Evolutionary conservation across 2,329 filamentous ascomycete genomes (phyloP), one percentile per base, ranked within the genome.

Genomic region (Pseudogymnoascus sp.): DNA sequence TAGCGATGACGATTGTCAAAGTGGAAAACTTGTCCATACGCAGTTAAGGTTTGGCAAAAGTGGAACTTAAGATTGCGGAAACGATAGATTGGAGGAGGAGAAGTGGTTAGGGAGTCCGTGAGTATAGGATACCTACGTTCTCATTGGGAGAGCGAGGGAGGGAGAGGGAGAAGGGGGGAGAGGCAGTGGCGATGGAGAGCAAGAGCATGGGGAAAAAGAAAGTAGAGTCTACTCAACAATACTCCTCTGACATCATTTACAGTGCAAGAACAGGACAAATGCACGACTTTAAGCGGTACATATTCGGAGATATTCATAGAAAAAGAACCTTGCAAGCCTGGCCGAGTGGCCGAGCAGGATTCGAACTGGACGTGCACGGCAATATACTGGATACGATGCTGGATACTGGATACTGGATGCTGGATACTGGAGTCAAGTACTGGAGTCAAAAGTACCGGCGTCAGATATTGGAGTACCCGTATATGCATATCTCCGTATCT

Each of bases 271-370:
- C 18, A 14, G n/a, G 8, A 37, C 39, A 40, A 8, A 8, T 40
- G 7, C n/a, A 18, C 10, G 40, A 21, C 8, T 7, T 5, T 26
- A 21, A 23, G 2, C 42, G 45, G 45, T 51, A 51, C 21, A 51
- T 51, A 14, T 51, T 51, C 45, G 45, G 45, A 51, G 45, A 51
- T 51, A 51, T 29, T 51, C 45, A 51, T 26, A 51, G 45, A 47
- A 51, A 51, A 51, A 12, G 12, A 47, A 47, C 42, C 42, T 47
- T 47, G 42, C 42, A 47, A 47, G 40, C 21, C 16, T 45, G 40
- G 16, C 40, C 40, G 40, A 45, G 10, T 45, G 40, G 40, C 16
- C 40, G 16, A 23, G 42, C 42, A 47, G 42, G 42, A 47, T 47
- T 47, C 14, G 2, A 47, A 47, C 21, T 14, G 42, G 42, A 47